Conservation (phyloP, 2,329 filamentous ascomycete genomes). For the Pseudogymnoascus pannorum region DNA sequence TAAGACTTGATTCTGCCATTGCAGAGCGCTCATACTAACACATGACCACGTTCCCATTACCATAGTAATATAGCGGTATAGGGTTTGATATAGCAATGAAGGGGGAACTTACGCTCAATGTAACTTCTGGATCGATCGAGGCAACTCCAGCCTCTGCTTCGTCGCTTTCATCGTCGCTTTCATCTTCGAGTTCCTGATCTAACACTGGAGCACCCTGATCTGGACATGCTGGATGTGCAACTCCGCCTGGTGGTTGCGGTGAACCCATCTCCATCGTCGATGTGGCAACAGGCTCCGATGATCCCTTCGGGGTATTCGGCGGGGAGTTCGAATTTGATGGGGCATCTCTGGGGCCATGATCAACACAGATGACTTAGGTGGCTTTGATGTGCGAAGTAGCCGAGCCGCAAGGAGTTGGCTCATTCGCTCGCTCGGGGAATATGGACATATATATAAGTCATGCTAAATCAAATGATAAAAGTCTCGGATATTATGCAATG, state of each 20-base stretch:
- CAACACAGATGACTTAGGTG: background rate
- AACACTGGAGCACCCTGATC: background rate
- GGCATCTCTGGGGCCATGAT: background rate
- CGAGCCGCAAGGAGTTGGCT: no score
- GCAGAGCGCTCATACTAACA: background rate
- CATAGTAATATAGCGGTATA: background rate
- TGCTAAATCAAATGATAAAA: no score
- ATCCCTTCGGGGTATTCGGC: background rate
- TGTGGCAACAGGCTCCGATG: background rate
- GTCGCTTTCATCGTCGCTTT: no score
- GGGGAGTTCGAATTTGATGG: background rate
- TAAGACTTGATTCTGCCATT: background rate
- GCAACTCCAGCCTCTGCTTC: no score
- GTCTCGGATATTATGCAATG: no score
- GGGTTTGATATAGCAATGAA: background rate
- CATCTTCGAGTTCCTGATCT: background rate
- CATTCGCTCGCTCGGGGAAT: no score
- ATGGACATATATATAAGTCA: no score
- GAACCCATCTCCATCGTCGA: background rate
- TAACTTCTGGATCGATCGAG: background rate
- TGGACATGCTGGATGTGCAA: background rate
- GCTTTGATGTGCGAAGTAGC: background rate
- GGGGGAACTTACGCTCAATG: background rate
- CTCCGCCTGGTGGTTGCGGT: background rate
- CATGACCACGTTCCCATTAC: background rate